Conservation (phyloP, 2,329 filamentous ascomycete genomes). For the Pseudogymnoascus sp. region DNA sequence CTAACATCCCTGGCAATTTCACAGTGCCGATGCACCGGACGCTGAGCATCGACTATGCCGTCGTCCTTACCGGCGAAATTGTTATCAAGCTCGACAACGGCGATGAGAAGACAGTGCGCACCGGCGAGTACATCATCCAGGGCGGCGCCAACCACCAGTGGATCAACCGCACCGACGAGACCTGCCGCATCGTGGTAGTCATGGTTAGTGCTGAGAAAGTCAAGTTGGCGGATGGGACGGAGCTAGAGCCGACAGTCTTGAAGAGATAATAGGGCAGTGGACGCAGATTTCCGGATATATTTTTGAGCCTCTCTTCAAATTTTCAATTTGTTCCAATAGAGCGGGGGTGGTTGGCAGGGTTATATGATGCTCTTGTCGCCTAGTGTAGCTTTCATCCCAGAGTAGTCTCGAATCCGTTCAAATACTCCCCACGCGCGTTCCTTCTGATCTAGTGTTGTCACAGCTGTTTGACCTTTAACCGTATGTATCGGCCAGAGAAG, state of each 20-base stretch:
- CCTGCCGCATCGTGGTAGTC: conserved; percentile 36
- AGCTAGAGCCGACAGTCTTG: conserved; percentile 27
- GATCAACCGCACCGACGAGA: conserved; percentile 34
- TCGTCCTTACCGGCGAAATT: conserved; percentile 36
- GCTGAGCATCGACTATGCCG: conserved; percentile 34
- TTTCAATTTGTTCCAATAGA: not conserved
- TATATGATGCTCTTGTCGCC: conserved; percentile 24
- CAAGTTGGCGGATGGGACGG: conserved; percentile 31
- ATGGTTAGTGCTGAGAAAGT: conserved; percentile 37
- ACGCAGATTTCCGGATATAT: not conserved
- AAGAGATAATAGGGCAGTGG: conserved; percentile 10
- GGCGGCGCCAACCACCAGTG: conserved; percentile 40
- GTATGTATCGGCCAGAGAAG: conserved; percentile 36
- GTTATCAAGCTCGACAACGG: conserved; percentile 34
- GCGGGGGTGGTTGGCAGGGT: not conserved
- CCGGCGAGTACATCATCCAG: conserved; percentile 37
- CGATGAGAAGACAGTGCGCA: conserved; percentile 32
- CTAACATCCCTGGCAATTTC: conserved; percentile 14
- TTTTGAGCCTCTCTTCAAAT: not conserved
- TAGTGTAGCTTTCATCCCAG: conserved; percentile 33
- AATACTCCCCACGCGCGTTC: conserved; percentile 26
- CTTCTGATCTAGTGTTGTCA: conserved; percentile 27
- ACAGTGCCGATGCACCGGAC: conserved; percentile 38
- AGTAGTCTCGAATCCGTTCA: conserved; percentile 35
- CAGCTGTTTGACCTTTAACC: conserved; percentile 24